Conservation (phyloP, 2,329 filamentous ascomycete genomes). For the Apiospora saccharicola region DNA sequence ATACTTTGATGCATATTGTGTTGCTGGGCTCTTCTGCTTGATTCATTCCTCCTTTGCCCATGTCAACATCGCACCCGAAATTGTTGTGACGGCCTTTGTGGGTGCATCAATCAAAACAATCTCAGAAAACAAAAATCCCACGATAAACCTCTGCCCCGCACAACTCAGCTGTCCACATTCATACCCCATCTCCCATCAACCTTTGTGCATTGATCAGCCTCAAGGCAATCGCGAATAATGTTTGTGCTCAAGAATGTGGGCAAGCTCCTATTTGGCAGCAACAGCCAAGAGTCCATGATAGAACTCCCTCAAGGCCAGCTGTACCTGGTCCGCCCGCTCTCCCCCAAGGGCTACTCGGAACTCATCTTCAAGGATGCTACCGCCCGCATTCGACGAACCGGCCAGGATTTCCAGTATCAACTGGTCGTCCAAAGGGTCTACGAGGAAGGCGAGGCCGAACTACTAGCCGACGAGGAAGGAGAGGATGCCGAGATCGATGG, state of each 20-base stretch:
- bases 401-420: slow-evolving; percentile 96
- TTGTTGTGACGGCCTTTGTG: slow-evolving; percentile 14
- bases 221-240: slow-evolving; percentile 19
- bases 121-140: slow-evolving; percentile 13
- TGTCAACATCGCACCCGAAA: neutral
- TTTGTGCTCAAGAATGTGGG: slow-evolving; percentile 64
- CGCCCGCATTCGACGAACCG: slow-evolving; percentile 89
- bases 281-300: slow-evolving; percentile 89
- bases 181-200: slow-evolving; percentile 19
- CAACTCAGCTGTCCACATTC: slow-evolving; percentile 17
- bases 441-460: slow-evolving; percentile 95
- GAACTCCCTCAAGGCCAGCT: slow-evolving; percentile 96
- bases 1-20: neutral
- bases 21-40: neutral
- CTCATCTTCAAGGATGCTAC: slow-evolving; percentile 98
- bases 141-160: slow-evolving; percentile 20
- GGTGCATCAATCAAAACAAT: slow-evolving; percentile 17
- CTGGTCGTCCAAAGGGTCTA: slow-evolving; percentile 95
- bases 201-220: slow-evolving; percentile 17
- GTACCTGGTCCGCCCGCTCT: slow-evolving; percentile 93
- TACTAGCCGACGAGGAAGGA: slow-evolving; percentile 86
- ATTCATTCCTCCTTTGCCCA: neutral
- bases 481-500: slow-evolving; percentile 80
- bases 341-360: slow-evolving; percentile 97
- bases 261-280: slow-evolving; percentile 89